Conservation (phyloP, 208 protist genomes). For the Trypanosoma vivax region DNA sequence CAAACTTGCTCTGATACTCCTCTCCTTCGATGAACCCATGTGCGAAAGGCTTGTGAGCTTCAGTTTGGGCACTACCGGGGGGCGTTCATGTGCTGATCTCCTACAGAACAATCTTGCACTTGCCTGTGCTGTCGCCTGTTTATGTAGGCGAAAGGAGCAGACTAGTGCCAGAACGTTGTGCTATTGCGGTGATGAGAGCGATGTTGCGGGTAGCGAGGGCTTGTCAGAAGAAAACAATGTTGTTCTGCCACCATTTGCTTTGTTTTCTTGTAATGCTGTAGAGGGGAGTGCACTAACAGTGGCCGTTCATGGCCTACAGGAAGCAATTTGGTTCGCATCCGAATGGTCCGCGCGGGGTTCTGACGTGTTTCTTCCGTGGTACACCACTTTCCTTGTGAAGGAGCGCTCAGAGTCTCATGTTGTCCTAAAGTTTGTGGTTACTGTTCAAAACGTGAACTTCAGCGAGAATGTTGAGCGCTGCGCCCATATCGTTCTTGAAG, state of each 20-base stretch:
- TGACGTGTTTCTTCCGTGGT: slow-evolving; percentile 68
- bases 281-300: slow-evolving; percentile 25
- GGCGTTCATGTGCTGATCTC: slow-evolving; percentile 37
- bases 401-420: slow-evolving; percentile 30
- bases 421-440: slow-evolving; percentile 51
- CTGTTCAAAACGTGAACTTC: slow-evolving; percentile 41
- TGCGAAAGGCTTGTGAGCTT: slow-evolving; percentile 27
- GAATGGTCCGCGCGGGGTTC: slow-evolving; percentile 37
- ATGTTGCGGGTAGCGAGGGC: slow-evolving; percentile 9
- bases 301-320: slow-evolving; percentile 51
- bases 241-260: slow-evolving; percentile 42
- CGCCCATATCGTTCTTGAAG: slow-evolving; percentile 40
- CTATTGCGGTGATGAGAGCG: slow-evolving; percentile 24
- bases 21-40: slow-evolving; percentile 36
- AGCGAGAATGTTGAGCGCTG: slow-evolving; percentile 31
- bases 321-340: slow-evolving; percentile 59
- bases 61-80: slow-evolving; percentile 20
- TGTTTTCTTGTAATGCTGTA: slow-evolving; percentile 21
- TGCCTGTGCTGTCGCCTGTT: slow-evolving; percentile 53
- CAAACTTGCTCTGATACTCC: slow-evolving; percentile 63
- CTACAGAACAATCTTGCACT: slow-evolving; percentile 35
- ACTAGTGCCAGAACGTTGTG: slow-evolving; percentile 56
- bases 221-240: slow-evolving; percentile 34
- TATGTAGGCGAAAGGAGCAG: slow-evolving; percentile 52
- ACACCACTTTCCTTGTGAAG: slow-evolving; percentile 35